Evolutionary conservation across 2,329 filamentous ascomycete species (phyloP).

Genomic region (Cylindrodendrum hubeiense): DNA sequence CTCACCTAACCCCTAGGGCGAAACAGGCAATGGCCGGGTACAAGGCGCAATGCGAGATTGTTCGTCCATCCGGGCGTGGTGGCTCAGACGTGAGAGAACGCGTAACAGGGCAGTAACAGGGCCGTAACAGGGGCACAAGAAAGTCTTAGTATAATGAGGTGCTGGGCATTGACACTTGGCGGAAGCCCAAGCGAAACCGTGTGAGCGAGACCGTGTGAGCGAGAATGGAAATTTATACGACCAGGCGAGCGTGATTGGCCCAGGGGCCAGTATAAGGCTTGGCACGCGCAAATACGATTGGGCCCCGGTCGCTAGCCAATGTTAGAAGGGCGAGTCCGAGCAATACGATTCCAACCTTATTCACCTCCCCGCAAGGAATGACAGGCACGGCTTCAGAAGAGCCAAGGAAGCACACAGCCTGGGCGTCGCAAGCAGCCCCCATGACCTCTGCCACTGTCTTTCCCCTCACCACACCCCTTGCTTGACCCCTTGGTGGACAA

Average conservation of each 20-base stretch:
- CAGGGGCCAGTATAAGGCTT: background rate
- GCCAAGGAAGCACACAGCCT: slow-evolving; percentile 1
- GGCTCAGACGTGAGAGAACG: background rate
- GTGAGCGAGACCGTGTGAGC: background rate
- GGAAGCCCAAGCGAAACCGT: background rate
- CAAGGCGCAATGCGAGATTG: background rate
- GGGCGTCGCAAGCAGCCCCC: background rate
- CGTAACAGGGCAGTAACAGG: background rate
- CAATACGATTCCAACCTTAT: slow-evolving; percentile 40
- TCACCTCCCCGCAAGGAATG: background rate
- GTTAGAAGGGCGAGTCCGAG: slow-evolving; percentile 28
- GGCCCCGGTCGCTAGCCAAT: slow-evolving; percentile 3
- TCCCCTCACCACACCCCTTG: background rate
- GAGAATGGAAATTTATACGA: background rate
- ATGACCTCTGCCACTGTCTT: background rate
- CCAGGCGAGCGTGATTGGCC: background rate
- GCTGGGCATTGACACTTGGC: background rate
- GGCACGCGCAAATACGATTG: slow-evolving; percentile 24
- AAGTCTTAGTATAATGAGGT: background rate
- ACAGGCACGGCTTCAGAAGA: background rate
- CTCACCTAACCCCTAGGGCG: background rate
- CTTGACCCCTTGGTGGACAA: background rate
- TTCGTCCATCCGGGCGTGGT: background rate
- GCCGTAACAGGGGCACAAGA: background rate
- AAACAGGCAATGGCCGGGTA: background rate